phyloP scores from a whole-genome alignment of 805 yeast genomes.

The Ogataea chonburiensis region DNA sequence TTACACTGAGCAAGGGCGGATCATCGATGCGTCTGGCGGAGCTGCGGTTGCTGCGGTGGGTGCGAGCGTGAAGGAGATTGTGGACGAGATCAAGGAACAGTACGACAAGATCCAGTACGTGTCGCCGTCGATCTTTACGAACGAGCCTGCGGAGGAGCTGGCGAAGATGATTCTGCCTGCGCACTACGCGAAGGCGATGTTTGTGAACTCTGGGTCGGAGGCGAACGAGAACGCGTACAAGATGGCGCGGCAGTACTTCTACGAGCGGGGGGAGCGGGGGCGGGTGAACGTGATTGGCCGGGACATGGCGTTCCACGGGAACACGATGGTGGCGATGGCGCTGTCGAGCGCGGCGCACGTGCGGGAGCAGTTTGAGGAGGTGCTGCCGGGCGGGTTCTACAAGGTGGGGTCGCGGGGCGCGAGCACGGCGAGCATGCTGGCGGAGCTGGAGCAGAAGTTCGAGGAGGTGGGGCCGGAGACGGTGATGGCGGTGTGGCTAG shows the following conservation, averaged over 20 bases:
- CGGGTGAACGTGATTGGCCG: slow-evolving; percentile 44
- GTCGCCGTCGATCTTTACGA: slow-evolving; percentile 7
- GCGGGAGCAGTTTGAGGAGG: slow-evolving; percentile 34
- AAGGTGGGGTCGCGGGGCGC: slow-evolving; percentile 34
- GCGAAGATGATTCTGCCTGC: background rate
- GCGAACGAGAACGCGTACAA: slow-evolving; percentile 79
- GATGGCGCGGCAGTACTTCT: slow-evolving; percentile 53
- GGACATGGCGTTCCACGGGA: slow-evolving; percentile 48
- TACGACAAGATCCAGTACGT: slow-evolving; percentile 3
- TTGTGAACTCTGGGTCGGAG: slow-evolving; percentile 61
- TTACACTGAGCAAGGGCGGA: slow-evolving; percentile 1
- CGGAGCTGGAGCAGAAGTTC: slow-evolving; percentile 41
- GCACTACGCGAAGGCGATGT: slow-evolving; percentile 6
- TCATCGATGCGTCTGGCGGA: slow-evolving; percentile 10
- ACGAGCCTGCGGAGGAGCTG: slow-evolving; percentile 7
- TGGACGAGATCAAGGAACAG: slow-evolving; percentile 4
- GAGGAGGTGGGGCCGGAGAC: slow-evolving; percentile 42
- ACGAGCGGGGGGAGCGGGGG: slow-evolving; percentile 41
- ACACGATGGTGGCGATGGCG: slow-evolving; percentile 46
- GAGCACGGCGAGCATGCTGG: slow-evolving; percentile 36
- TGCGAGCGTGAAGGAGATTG: slow-evolving; percentile 4
- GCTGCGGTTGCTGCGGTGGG: slow-evolving; percentile 11
- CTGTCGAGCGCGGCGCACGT: slow-evolving; percentile 37
- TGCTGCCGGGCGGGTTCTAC: slow-evolving; percentile 33
- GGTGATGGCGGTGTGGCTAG: slow-evolving; percentile 41